Conservation (phyloP, 768 basidiomycete genomes). For the Russula earlei region DNA sequence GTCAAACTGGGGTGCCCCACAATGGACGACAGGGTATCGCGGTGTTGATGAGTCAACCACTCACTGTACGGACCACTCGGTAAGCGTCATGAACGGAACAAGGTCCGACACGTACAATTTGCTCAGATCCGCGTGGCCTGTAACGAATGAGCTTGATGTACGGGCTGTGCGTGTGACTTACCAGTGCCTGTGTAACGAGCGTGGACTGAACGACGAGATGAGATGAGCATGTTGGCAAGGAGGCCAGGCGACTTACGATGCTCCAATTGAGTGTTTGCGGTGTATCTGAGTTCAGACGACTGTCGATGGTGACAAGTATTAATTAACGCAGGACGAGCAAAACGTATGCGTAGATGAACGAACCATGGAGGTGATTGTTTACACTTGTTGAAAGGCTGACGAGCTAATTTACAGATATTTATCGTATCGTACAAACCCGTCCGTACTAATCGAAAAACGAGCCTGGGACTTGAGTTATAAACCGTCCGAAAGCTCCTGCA, state of each 20-base stretch:
- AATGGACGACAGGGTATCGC: constrained; percentile 89
- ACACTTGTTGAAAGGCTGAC: not conserved
- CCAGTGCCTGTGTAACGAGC: constrained; percentile 95
- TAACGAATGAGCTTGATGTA: constrained; percentile 11
- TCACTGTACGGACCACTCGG: constrained; percentile 46
- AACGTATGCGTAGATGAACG: constrained; percentile 16
- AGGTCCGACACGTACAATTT: constrained; percentile 62
- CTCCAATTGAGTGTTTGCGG: constrained; percentile 92
- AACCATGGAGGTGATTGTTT: constrained; percentile 13
- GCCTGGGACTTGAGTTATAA: too few species aligned
- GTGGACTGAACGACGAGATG: constrained; percentile 52
- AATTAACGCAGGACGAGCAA: not conserved
- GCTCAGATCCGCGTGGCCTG: constrained; percentile 92
- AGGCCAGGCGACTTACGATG: constrained; percentile 55
- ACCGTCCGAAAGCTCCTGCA: not conserved
- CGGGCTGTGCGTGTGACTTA: constrained; percentile 31
- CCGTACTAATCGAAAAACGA: too few species aligned
- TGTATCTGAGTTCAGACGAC: constrained; percentile 91
- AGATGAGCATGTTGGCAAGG: constrained; percentile 13
- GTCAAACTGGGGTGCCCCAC: constrained; percentile 82
- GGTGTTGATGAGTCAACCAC: constrained; percentile 96
- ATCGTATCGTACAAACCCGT: too few species aligned
- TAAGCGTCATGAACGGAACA: constrained; percentile 8
- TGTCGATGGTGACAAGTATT: constrained; percentile 24
- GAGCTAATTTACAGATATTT: too few species aligned